Percentiles rank a stretch among this genome's conserved stretches.
Conservation (phyloP, 2,329 filamentous ascomycete genomes). For the Colletotrichum cordylinicola region DNA sequence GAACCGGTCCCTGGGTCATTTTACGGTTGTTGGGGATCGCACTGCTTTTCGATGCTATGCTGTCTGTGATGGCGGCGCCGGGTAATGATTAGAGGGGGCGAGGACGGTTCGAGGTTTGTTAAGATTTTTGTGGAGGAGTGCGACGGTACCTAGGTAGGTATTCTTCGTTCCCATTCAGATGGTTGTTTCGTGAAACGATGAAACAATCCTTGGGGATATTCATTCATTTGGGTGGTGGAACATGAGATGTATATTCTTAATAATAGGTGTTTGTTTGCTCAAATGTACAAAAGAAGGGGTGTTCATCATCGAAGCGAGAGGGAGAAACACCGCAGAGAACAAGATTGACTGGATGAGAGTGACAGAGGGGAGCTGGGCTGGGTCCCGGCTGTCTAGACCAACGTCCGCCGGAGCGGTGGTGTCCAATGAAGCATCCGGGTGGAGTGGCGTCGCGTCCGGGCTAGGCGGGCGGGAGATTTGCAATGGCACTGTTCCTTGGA, state of each 20-base stretch:
- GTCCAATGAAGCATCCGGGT: neutral
- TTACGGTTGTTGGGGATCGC: neutral
- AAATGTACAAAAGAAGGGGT: neutral
- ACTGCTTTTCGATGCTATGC: neutral
- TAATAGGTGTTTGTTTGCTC: neutral
- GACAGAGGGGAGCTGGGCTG: neutral
- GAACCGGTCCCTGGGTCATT: slow-evolving; percentile 1
- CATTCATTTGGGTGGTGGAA: neutral
- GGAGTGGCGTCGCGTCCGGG: neutral
- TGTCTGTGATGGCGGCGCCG: neutral
- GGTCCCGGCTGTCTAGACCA: neutral
- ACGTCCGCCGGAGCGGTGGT: neutral
- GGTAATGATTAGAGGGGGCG: neutral
- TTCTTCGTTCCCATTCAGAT: neutral
- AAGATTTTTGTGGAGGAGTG: neutral
- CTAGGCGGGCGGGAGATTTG: neutral
- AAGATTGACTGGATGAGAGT: neutral
- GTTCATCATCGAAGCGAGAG: neutral
- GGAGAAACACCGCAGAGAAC: neutral
- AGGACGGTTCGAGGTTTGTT: neutral
- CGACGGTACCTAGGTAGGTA: too few relatives aligned
- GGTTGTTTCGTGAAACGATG: neutral
- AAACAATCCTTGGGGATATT: neutral
- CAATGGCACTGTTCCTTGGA: neutral
- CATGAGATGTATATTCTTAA: neutral